Base-by-base conservation (phyloP, 305 asterid genomes). In the Coffea humblotiana region DNA sequence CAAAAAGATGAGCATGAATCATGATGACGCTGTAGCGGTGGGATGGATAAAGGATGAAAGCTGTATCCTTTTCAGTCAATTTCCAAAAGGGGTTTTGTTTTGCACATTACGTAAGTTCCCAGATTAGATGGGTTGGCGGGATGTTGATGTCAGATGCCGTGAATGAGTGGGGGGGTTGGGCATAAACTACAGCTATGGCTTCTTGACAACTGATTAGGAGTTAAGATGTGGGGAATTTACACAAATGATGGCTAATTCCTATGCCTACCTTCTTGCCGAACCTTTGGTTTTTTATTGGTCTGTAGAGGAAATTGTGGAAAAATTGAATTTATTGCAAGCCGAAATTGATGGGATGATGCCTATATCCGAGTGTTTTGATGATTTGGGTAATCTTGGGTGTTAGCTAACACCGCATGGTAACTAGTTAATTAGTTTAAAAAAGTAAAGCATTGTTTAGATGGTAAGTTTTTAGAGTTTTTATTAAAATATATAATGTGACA, bases 201-300 rank as follows among this genome's bases (percentile, higher is more conserved):
- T 15, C 47, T 21, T 23, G 0, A 72, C n/a, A 29, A 43, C 11
- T 29, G 27, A 27, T 4, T 56, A 16, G n/a, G n/a, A 29, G 16
- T 18, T 13, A 2, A 58, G 27, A 58, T 21, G 65, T 7, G 65
- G 27, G 29, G 10, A 6, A 56, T 37, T n/a, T 8, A 40, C 43
- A 40, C 43, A 4, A 29, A 8, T 14, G 43, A 12, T 9, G 19
- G 71, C 43, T 65, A 65, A 2, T 8, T 43, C 71, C 19, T 27
- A 65, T 63, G 68, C 35, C 68, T n/a, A n/a, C 27, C 11, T 65
- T 29, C 71, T 65, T 65, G 71, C 71, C 71, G 27, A n/a, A 65
- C 71, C 71, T 27, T 65, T 65, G 21, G 15, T 65, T 65, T 65
- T 3, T 32, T 2, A n/a, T 65, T 27, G 71, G 32, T 65, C 13